Evolutionary conservation across 768 basidiomycete genomes (phyloP), one percentile per base, ranked within the genome.

Genomic region (Psilocybe cyanescens): DNA sequence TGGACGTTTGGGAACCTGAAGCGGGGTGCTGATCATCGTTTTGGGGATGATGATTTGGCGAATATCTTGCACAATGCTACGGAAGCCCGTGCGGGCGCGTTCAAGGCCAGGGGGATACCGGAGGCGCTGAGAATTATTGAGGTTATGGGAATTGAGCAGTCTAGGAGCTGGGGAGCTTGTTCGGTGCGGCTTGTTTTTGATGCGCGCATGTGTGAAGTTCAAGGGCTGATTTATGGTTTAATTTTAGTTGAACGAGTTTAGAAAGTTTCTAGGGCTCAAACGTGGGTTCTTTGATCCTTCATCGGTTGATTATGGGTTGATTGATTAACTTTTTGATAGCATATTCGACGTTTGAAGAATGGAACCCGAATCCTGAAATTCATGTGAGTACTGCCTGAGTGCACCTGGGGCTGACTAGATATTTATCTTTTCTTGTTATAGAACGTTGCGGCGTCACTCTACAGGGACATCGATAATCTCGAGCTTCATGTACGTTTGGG

Each of bases 391-490:
- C 11, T 44, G 14, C 14, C 4, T 14, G 14, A 14, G 14, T 44
- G n/a, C 4, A 16, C 41, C 14, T 44, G 4, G 14, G 41, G 6
- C 14, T 14, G 41, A 44, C 14, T 12, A 16, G 41, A 44, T 44
- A 5, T 16, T 44, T 37, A 39, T 66, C n/a, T 58, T 37, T 16
- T 50, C 53, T 39, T 30, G 35, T 41, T 64, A 28, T 58, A 91
- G 88, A 79, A 69, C 12, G 83, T 87, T 1, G 93, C 93, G 0
- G 78, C 82, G 51, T 75, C 81, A 7, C 79, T 93, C 14, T 92
- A 93, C 68, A 80, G 79, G 49, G 80, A 90, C 63, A 89, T 93
- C 58, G 85, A 94, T 66, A 89, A 91, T 70, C 82, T 94, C 35
- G 93, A 94, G 69, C 83, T 95, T 9, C 83, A 94, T 68, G 91